phyloP scores from a whole-genome alignment of 805 yeast species.

The Isabelozyma heimii region DNA sequence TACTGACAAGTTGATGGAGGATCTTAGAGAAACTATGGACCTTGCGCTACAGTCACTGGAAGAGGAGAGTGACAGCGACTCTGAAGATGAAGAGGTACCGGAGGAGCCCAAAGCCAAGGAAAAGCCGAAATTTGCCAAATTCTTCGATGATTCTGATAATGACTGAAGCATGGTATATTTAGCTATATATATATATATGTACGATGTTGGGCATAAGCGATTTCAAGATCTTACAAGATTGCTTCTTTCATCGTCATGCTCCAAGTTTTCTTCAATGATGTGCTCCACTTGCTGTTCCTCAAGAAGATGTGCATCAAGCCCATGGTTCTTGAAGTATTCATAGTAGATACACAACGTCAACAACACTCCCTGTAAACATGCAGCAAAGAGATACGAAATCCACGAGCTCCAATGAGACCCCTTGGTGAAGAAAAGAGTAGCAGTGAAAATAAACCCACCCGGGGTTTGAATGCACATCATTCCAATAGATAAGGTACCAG shows the following conservation, averaged over 20 bases:
- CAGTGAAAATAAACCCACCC: slow-evolving; percentile 80
- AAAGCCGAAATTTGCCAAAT: slow-evolving; percentile 2
- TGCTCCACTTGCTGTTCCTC: slow-evolving; percentile 29
- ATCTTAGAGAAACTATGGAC: slow-evolving; percentile 1
- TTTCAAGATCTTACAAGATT: background rate
- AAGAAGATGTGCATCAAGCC: slow-evolving; percentile 18
- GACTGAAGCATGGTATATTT: background rate
- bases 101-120: background rate
- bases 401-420: slow-evolving; percentile 87
- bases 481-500: slow-evolving; percentile 74
- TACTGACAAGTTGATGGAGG: slow-evolving; percentile 3
- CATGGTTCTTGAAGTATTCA: slow-evolving; percentile 24
- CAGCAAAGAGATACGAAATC: slow-evolving; percentile 76
- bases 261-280: slow-evolving; percentile 25
- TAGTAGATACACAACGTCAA: slow-evolving; percentile 60
- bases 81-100: background rate
- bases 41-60: background rate
- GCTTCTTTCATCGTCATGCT: slow-evolving; percentile 2
- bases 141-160: slow-evolving; percentile 2
- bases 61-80: background rate
- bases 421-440: slow-evolving; percentile 65
- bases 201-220: background rate
- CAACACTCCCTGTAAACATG: slow-evolving; percentile 60
- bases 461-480: slow-evolving; percentile 90
- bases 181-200: background rate